Evolutionary conservation across 2,329 filamentous ascomycete genomes (phyloP), one percentile per base, ranked within the genome.

Genomic region (Fusarium brevicatenulatum): DNA sequence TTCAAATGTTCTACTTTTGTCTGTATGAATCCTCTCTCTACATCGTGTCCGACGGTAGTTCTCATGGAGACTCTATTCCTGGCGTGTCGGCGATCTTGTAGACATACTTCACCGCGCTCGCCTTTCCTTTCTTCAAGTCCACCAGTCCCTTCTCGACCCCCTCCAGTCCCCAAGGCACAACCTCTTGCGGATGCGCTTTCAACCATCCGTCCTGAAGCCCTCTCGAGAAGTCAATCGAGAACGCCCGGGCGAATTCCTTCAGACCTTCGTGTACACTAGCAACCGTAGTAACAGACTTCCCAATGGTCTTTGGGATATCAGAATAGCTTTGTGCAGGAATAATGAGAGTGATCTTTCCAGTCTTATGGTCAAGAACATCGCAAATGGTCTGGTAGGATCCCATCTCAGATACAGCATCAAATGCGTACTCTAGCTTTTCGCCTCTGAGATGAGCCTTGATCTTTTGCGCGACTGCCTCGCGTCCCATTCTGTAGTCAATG

Each of bases 361-460:
- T 62, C 3, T 42, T 21, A 0, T 62, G 23, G 5, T 70, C 70
- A 2, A 72, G 50, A 11, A 47, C 66, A 1, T 72, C 23, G 19
- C 70, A 73, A 5, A 73, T 67, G 4, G 70, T 73, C 25, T 72
- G 70, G 11, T 72, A 73, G 2, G 70, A 73, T 4, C 66, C 70
- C 32, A 54, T 55, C 7, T 71, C 70, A 6, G 70, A 73, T 9
- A 73, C 30, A 11, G 70, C 66, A 5, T 73, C 70, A 16, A 73
- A 73, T 0, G 70, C 70, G 0, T 57, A 58, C 15, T 67, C 50
- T 1, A 73, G 44, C 36, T 58, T 73, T 12, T 19, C 4, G 0
- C 46, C 57, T 5, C 56, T 25, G 10, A 73, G 49, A 1, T 23
- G 30, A 0, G n/a, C 44, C 10, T 9, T 54, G 1, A 73, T 71